Base-by-base conservation (phyloP, 495 filamentous ascomycete genomes). In the Peziza echinospora region DNA sequence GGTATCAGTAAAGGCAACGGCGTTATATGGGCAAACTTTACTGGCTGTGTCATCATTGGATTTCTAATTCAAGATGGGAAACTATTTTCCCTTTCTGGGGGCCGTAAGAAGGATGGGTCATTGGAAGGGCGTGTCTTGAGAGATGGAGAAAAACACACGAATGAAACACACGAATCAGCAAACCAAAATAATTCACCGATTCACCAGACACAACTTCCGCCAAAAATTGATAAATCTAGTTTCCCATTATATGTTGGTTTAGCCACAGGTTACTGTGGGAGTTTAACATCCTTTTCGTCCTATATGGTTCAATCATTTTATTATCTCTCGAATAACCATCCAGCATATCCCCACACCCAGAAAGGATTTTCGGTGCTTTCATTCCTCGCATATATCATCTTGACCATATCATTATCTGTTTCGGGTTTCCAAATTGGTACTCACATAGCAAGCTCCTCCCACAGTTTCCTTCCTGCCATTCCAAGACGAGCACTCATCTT, bases 221-320 rank as follows among this genome's bases (percentile, higher is more conserved):
- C 82, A 51, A 63, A 63, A 26, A 57, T 70, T 30, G 60, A 65
- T 34, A 92, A 86, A 60, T 91, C 89, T 62, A 78, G 80, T 2
- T 77, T 89, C 40, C 85, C 86, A 0, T 69, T 93, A 0, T 94
- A 89, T 59, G 82, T 94, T 47, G 89, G 89, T 17, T 74, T 97
- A 1, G 75, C 87, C 0, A 91, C 83, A 2, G 89, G 89, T 10
- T 94, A 92, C 65, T 96, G 89, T 61, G 89, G 89, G 46, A 84
- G 76, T 53, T 78, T 89, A 45, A 96, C 89, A 3, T 84, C 78
- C 28, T 96, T 94, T 63, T 93, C 85, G 0, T 76, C 81, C 10
- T 93, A 93, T 58, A 78, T 86, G 34, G 75, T 86, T 3, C 87
- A 91, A 55, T 62, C 69, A 42, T 93, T 92, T 61, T 68, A 92